Evolutionary conservation across 2,329 filamentous ascomycete species (phyloP).

Genomic region (Fusarium sp.): DNA sequence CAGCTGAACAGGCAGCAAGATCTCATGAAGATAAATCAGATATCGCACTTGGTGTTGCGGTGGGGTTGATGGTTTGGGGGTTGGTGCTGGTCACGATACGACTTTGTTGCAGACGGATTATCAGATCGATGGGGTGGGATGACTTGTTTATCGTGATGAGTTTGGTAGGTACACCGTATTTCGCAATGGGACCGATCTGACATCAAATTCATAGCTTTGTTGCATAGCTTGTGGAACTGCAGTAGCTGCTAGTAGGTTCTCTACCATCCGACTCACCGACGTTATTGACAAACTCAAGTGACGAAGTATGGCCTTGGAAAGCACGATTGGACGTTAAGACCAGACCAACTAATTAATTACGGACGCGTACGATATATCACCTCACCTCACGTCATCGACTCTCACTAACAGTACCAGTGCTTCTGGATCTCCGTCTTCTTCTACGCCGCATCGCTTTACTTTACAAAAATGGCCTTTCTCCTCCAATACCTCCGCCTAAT

Average conservation of each 20-base stretch:
- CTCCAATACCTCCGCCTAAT: conserved; percentile 39
- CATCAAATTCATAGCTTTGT: not conserved
- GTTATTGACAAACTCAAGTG: conserved; percentile 29
- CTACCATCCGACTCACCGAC: accelerated
- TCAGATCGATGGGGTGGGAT: conserved; percentile 17
- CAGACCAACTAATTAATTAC: not conserved
- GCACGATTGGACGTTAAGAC: conserved; percentile 24
- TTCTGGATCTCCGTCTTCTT: conserved; percentile 39
- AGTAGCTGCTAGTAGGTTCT: conserved; percentile 21
- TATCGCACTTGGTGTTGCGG: not conserved
- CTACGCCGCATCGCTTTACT: conserved; percentile 12
- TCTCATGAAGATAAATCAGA: not conserved
- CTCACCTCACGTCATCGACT: accelerated
- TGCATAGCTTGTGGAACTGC: conserved; percentile 21
- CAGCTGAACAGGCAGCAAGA: not conserved
- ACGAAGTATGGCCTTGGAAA: conserved; percentile 33
- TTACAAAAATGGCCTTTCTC: conserved; percentile 31
- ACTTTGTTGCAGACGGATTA: conserved; percentile 21
- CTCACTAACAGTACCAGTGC: not conserved
- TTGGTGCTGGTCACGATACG: conserved; percentile 22
- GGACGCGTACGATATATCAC: not conserved
- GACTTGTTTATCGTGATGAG: conserved; percentile 11
- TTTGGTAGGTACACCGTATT: not conserved
- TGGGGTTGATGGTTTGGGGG: conserved; percentile 13
- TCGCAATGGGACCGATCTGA: not conserved